Evolutionary conservation across 768 basidiomycete species (phyloP), one percentile per base, ranked within the genome.

Genomic region (Candolleomyces aberdarensis): DNA sequence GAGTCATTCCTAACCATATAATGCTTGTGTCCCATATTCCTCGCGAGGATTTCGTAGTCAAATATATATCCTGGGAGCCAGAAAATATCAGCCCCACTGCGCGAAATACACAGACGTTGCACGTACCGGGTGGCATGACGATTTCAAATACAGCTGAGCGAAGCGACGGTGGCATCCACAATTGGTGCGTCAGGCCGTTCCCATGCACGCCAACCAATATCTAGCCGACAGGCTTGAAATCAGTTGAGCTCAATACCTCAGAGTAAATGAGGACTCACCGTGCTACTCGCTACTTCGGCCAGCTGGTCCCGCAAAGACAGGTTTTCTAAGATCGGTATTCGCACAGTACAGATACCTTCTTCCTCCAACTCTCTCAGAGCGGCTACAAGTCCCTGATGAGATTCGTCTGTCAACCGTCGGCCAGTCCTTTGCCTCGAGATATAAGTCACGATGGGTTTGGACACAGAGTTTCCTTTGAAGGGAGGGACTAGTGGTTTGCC

Each of bases 131-230:
- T 22, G 54, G 54, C n/a, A 19, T 14, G 7, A 17, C 83, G 26
- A 91, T 83, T 70, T 92, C 89, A 62, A 91, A 85, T 8, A 89
- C 83, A 10, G 88, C 83, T 13, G 86, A 82, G 20, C 82, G 72
- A 5, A 82, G 79, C 1, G 85, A 84, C 17, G 79, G 75, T 20
- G 88, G 85, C 88, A 91, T 88, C 81, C 85, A 83, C 58, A 91
- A 75, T 55, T 89, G 78, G 69, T 91, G 89, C 65, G 87, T 85
- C 5, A 90, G 71, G 20, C 86, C 86, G 66, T 86, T 86, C 39
- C 86, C 86, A 64, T 84, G 84, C 5, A 84, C 82, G 48, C 68
- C 69, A 41, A 70, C 58, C 17, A 67, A 60, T 57, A 70, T 67
- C 69, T 71, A 60, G 13, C 2, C 26, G 26, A 26, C 1, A 26